These are phyloP conservation scores for Yamadazyma diddensiae DNA, from an alignment of 1,139 yeast species.

Conservation along the genomic window DNA sequence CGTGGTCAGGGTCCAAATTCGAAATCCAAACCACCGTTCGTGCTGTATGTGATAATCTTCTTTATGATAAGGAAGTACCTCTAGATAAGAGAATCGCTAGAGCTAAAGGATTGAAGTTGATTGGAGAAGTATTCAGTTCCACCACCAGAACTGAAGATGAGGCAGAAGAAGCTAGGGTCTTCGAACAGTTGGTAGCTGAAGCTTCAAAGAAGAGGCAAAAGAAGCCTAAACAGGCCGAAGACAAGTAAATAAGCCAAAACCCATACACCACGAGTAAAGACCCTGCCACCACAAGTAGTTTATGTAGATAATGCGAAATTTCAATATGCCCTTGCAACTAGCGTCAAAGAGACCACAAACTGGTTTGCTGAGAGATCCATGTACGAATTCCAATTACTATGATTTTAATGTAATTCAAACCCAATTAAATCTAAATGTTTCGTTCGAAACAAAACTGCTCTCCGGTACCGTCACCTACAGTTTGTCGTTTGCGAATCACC, in stretches of 20 bases:
- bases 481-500: slow-evolving; percentile 13
- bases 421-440: slow-evolving; percentile 25
- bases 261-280: too few relatives aligned
- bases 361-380: slow-evolving; percentile 47
- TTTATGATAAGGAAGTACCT: slow-evolving; percentile 61
- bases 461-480: slow-evolving; percentile 26
- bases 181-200: slow-evolving; percentile 89
- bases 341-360: slow-evolving; percentile 8
- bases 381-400: slow-evolving; percentile 71
- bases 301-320: too few relatives aligned
- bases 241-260: too few relatives aligned
- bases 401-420: slow-evolving; percentile 44
- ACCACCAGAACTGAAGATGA: slow-evolving; percentile 77
- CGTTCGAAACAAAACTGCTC: slow-evolving; percentile 27
- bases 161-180: slow-evolving; percentile 86
- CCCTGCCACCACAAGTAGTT: too few relatives aligned
- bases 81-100: slow-evolving; percentile 61
- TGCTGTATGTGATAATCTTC: slow-evolving; percentile 77
- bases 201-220: slow-evolving; percentile 78
- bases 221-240: slow-evolving; percentile 23
- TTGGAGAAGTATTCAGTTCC: slow-evolving; percentile 70
- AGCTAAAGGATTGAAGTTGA: slow-evolving; percentile 71
- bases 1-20: slow-evolving; percentile 92
- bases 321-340: slow-evolving; percentile 2
- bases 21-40: slow-evolving; percentile 88